Conservation (phyloP, 768 basidiomycete genomes). For the Panaeolus papilionaceus region DNA sequence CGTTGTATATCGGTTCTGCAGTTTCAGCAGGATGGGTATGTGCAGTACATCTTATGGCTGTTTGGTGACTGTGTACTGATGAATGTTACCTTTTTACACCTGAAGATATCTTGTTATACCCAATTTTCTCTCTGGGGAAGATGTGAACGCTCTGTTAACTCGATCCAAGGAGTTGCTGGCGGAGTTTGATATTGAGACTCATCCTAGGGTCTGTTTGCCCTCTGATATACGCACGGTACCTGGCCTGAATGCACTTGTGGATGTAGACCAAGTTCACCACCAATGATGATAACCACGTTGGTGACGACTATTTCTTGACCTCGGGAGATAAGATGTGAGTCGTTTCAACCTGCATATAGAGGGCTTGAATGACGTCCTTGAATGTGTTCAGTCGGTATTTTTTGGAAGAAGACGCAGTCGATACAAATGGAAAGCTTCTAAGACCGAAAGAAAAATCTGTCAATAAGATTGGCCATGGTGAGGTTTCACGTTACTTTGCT, state of each 20-base stretch:
- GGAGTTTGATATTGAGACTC: slow-evolving; percentile 78
- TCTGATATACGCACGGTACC: background rate
- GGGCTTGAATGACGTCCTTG: background rate
- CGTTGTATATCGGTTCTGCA: slow-evolving; percentile 19
- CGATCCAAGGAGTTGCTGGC: slow-evolving; percentile 79
- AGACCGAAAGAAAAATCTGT: slow-evolving; percentile 78
- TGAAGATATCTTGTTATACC: slow-evolving; percentile 81
- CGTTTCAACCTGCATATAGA: background rate
- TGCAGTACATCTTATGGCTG: background rate
- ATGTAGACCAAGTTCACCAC: slow-evolving; percentile 90
- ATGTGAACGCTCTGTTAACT: slow-evolving; percentile 64
- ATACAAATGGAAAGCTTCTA: slow-evolving; percentile 69
- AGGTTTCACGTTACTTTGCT: slow-evolving; percentile 17
- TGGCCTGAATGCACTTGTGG: slow-evolving; percentile 6
- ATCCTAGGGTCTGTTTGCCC: slow-evolving; percentile 70
- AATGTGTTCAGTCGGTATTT: slow-evolving; percentile 70
- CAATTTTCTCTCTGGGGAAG: slow-evolving; percentile 66
- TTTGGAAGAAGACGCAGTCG: slow-evolving; percentile 88
- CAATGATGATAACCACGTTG: slow-evolving; percentile 75
- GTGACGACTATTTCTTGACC: slow-evolving; percentile 91
- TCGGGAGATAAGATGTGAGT: slow-evolving; percentile 89
- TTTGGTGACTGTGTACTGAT: slow-evolving; percentile 11
- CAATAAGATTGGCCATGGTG: slow-evolving; percentile 96
- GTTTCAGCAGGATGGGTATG: slow-evolving; percentile 41
- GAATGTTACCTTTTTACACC: slow-evolving; percentile 15